Base-by-base conservation (phyloP, 306 rosid species). In the Fragaria nilgerrensis region DNA sequence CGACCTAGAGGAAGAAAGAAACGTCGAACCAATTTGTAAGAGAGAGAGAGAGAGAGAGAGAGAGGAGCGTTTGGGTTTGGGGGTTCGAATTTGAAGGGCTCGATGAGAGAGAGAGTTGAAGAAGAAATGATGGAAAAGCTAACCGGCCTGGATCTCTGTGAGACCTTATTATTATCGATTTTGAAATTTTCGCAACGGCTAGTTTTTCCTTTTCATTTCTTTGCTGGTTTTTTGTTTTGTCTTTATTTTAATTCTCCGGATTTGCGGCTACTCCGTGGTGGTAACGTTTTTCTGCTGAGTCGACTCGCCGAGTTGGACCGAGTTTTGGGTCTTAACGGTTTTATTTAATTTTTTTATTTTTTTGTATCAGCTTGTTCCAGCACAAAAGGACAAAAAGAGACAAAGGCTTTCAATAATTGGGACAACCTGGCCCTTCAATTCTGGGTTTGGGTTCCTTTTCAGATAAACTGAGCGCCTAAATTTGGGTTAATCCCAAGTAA, bases 151-250 rank as follows among this genome's bases (percentile, higher is more conserved):
- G 16, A 48, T 67, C 45, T 63, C 36, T 27, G 34, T 45, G 77
- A 29, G 65, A 64, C 78, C 41, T 43, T 58, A 61, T 41, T 73
- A 65, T 70, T 73, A 59, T 79, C 72, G 63, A 76, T 84, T 92
- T 90, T 73, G 93, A 94, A 94, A 77, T 78, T 63, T 43, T 73
- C 15, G 41, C 85, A 92, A 94, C 98, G 98, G 98, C 98, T 94
- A 94, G 84, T 92, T 91, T 82, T 74, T 12, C 41, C 67, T 77
- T 83, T 22, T 43, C 14, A 14, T 44, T 12, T 36, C 70, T 32
- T 56, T 77, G 19, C 36, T 12, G 65, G 25, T 7, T 4, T 44
- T 22, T 77, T 32, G 34, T 44, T 67, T 77, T 37, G 74, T 73
- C 16, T 43, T 55, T 63, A 50, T 67, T 67, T 8, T 22, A 23